A percentile compares a stretch with the other conserved stretches of the same genome.
phyloP scores from a whole-genome alignment of 768 basidiomycete species.

The Termitomyces eurrhizus region DNA sequence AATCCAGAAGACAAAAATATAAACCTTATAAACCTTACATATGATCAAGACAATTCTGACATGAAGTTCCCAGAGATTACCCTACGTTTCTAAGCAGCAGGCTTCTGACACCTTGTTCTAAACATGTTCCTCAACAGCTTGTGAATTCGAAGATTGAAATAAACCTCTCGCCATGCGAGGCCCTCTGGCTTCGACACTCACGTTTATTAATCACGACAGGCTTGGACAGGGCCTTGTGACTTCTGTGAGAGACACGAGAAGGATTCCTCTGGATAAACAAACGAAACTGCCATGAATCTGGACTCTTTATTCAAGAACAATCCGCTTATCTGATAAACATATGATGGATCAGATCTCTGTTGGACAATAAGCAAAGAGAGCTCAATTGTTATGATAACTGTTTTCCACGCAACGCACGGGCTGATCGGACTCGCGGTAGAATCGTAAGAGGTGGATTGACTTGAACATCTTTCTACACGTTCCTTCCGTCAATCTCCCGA shows the following conservation, averaged over 20 bases:
- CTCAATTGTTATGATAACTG: neutral
- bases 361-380: neutral
- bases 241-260: neutral
- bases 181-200: neutral
- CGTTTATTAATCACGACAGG: neutral
- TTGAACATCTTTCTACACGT: neutral
- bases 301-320: too few relatives aligned
- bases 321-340: too few relatives aligned
- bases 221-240: neutral
- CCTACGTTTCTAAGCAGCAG: neutral
- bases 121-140: neutral
- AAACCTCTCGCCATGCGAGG: neutral
- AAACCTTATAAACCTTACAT: neutral
- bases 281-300: too few relatives aligned
- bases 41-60: conserved; percentile 7
- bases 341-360: neutral
- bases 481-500: conserved; percentile 3
- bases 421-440: neutral
- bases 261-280: too few relatives aligned
- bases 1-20: neutral
- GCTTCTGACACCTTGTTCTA: neutral
- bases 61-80: conserved; percentile 10
- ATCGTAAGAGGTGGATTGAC: neutral
- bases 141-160: neutral
- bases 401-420: neutral